Evolutionary conservation across 2,329 filamentous ascomycete genomes (phyloP), one percentile per base, ranked within the genome.

Genomic region (Talaromyces sp.): DNA sequence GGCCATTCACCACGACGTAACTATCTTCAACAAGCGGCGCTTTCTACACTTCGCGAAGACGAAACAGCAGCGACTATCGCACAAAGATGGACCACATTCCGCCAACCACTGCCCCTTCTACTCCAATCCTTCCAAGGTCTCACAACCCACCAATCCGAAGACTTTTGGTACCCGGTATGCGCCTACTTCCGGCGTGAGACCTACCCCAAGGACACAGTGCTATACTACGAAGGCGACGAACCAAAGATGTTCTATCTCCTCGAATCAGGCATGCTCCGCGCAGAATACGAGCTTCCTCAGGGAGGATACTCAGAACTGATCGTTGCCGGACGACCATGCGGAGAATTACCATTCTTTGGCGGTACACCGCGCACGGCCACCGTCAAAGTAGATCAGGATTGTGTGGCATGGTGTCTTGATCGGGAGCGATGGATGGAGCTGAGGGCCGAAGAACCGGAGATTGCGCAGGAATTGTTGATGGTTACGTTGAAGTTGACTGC

Each of bases 271-370:
- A 91, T 97, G 65, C 79, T 99, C 33, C 85, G 92, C 15, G 91
- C 89, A 2, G 92, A 97, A 66, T 97, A 99, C 70, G 84, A 93
- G 62, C 81, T 96, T 33, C 91, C 94, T 1, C 94, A 97, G 70
- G 94, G 94, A 0, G 84, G 82, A 65, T 89, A 95, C 65, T 90
- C 89, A 61, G 94, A 99, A 73, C 89, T 90, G 67, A 97, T 97
- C 56, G 88, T 97, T 1, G 89, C 92, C 0, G 94, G 94, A 15
- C 94, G 94, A 1, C 97, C 94, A 0, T 97, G 93, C 66, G 94
- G 94, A 36, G 94, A 99, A 76, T 75, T 99, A 55, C 94, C 94
- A 0, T 99, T 99, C 77, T 99, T 99, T 75, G 91, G 88, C 2
- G 89, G 95, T 67, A 97, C 93, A 1, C 80, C 84, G 54, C 83